Base-by-base conservation (phyloP, 2,329 filamentous ascomycete genomes). In the Coniochaeta prunicola region DNA sequence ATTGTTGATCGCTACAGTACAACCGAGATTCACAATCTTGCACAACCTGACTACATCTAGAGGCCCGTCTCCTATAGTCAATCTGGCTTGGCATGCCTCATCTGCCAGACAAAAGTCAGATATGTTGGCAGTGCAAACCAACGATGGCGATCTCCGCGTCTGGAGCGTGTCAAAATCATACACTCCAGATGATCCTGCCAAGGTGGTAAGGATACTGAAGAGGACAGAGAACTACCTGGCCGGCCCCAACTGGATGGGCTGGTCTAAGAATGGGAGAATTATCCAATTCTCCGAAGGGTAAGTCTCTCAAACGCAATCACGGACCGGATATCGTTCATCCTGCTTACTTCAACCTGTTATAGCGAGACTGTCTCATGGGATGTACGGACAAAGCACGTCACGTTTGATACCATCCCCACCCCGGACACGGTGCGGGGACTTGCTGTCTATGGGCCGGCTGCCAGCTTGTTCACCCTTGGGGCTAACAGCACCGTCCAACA, bases 221-320 rank as follows among this genome's bases (percentile, higher is more conserved):
- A 83, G 90, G 66, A 86, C 86, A 8, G 92, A 96, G 61, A 86
- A 86, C 64, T 86, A 83, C 64, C 77, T 85, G 34, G 76, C 85
- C 2, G 91, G 91, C 1, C 88, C 90, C 38, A 96, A 96, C 70
- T 99, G 94, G 94, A 92, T 97, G 80, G 89, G 87, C 21, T 99
- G 94, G 94, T 97, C 94, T 0, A 97, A 97, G 76, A 97, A 96
- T 76, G 94, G 94, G 40, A 89, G 92, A 64, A 92, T 99, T 64
- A 86, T 99, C 63, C 94, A 99, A 74, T 92, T 87, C 73, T 89
- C 90, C 5, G 91, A 97, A 74, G 86, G 88, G 92, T 96, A 80
- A 77, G 90, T 84, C 30, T 4, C 21, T 58, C 5, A 42, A 59
- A 57, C 36, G 5, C 38, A 26, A 55, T 38, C 26, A 15, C 12